Conservation (phyloP, 768 basidiomycete genomes). For the Suillus fuscotomentosus region DNA sequence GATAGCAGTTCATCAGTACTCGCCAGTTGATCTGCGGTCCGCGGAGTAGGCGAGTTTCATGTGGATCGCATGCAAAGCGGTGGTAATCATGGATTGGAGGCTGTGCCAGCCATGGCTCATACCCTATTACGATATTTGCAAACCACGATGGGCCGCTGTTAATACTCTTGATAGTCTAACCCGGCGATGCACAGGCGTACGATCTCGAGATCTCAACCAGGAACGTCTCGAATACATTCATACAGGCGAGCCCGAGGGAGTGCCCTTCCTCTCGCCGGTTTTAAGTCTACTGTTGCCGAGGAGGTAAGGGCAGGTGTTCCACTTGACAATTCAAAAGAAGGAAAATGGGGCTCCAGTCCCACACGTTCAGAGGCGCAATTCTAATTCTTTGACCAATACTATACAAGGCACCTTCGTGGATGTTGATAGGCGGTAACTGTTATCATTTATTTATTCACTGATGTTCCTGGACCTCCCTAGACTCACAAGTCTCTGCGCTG, state of each 20-base stretch:
- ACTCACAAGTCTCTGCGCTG: not conserved
- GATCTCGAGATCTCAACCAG: not conserved
- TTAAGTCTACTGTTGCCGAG: not conserved
- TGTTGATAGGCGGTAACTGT: not conserved
- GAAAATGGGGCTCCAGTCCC: not conserved
- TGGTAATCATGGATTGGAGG: not conserved
- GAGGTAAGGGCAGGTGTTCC: not conserved
- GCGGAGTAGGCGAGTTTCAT: not conserved
- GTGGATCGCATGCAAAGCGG: not conserved
- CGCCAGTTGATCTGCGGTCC: not conserved
- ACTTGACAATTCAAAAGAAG: not conserved
- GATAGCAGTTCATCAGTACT: not conserved
- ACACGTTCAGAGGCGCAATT: not conserved
- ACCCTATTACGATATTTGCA: not conserved
- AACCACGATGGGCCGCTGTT: not conserved
- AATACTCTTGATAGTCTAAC: not conserved
- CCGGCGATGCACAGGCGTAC: not conserved
- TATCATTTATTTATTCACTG: not conserved
- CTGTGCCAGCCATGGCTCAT: not conserved
- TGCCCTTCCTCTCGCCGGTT: not conserved
- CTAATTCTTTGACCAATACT: not conserved
- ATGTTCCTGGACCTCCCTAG: not conserved
- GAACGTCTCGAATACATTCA: not conserved
- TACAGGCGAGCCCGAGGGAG: not conserved
- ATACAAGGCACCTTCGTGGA: conserved; percentile 4